Percentiles rank a stretch among this genome's conserved stretches.
phyloP scores from a whole-genome alignment of 2,329 filamentous ascomycete species.

The Diaporthe humulicola region DNA sequence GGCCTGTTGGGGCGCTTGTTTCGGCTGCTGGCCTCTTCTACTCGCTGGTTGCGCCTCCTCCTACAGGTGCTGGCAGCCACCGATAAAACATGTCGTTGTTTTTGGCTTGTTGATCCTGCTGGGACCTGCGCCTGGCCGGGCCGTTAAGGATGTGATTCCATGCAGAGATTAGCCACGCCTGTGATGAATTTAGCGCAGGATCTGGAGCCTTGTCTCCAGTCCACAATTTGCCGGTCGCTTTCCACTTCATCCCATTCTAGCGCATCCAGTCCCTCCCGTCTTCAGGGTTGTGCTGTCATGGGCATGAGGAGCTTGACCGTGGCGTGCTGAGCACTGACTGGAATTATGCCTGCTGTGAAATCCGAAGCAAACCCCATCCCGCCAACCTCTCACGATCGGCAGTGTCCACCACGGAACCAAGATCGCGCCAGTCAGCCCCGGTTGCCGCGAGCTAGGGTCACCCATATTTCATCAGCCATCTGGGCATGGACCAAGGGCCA shows the following conservation, averaged over 20 bases:
- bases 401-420: slow-evolving; percentile 32
- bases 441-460: slow-evolving; percentile 1
- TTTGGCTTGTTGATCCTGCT: slow-evolving; percentile 27
- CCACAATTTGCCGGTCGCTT: slow-evolving; percentile 27
- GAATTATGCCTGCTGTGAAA: background rate
- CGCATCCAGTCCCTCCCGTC: slow-evolving; percentile 8
- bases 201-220: slow-evolving; percentile 15
- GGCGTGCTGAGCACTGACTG: slow-evolving; percentile 8
- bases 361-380: slow-evolving; percentile 13
- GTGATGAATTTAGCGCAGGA: slow-evolving; percentile 31
- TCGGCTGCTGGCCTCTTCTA: background rate
- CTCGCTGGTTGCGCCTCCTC: background rate
- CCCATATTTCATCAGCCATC: slow-evolving; percentile 13
- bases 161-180: background rate
- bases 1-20: slow-evolving; percentile 35
- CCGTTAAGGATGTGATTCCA: slow-evolving; percentile 22
- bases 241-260: background rate
- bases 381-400: slow-evolving; percentile 1
- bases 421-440: slow-evolving; percentile 16
- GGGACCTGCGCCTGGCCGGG: slow-evolving; percentile 9
- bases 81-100: slow-evolving; percentile 8
- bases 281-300: slow-evolving; percentile 4
- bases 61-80: background rate
- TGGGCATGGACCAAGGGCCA: background rate
- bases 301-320: background rate